Base-by-base conservation (phyloP, 2,329 filamentous ascomycete genomes). In the Aspergillus jensenii region DNA sequence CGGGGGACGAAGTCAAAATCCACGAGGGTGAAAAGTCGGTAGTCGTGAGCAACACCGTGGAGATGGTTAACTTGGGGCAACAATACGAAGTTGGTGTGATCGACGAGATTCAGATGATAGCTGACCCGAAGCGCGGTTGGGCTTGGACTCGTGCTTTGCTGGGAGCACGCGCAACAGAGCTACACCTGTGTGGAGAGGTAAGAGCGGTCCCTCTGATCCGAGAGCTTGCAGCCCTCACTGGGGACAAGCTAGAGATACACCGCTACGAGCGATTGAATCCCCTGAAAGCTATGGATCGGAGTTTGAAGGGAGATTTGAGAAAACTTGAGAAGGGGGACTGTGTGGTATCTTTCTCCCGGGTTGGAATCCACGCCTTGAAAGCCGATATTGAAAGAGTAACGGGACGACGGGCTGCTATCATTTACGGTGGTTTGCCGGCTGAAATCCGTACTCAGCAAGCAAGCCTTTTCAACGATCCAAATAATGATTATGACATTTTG, bases 71-170 rank as follows among this genome's bases (percentile, higher is more conserved):
- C 6, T 65, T 86, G 19, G 80, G 81, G 49, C 75, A 75, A 4
- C 71, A 73, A 2, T 86, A 90, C 31, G 93, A 98, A 43, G 93
- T 99, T 37, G 93, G 91, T 1, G 93, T 99, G 64, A 93, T 99
- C 62, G 95, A 99, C 70, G 95, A 99, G 78, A 98, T 99, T 57
- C 95, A 99, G 75, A 98, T 99, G 95, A 91, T 99, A 65, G 88
- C 86, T 15, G 88, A 92, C 67, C 61, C 73, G 0, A 85, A 91
- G 0, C 88, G 95, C 65, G 95, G 96, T 2, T 96, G 90, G 87
- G 93, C 92, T 2, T 99, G 95, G 95, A 96, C 93, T 1, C 86
- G 92, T 67, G 95, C 95, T 2, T 81, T 98, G 14, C 80, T 99
- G 5, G 95, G 95, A 37, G 82, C 96, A 1, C 88, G 90, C 74